Conservation (phyloP, 306 rosid species). For the Cucumis hystrix region DNA sequence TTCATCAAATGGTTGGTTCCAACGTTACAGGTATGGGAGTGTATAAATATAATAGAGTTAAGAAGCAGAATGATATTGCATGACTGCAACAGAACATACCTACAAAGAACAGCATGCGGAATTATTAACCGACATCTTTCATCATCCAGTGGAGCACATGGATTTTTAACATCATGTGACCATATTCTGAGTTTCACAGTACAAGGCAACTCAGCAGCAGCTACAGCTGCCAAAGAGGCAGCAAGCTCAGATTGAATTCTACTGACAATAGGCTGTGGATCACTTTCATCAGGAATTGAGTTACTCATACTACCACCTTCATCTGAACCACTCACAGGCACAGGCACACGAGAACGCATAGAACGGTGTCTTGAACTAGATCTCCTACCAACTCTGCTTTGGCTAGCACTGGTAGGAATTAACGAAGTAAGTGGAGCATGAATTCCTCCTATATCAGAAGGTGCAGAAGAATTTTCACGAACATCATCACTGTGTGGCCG, state of each 20-base stretch:
- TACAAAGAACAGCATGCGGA: conserved; percentile 95
- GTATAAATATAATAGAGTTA: neutral
- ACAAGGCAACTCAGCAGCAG: conserved; percentile 91
- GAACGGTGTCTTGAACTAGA: conserved; percentile 44
- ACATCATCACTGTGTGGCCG: conserved; percentile 23
- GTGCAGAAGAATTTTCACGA: conserved; percentile 23
- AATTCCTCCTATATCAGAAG: conserved; percentile 25
- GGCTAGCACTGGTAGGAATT: conserved; percentile 35
- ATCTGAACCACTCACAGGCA: conserved; percentile 37
- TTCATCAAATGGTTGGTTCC: neutral
- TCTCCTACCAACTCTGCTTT: conserved; percentile 50
- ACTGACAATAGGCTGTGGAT: conserved; percentile 49
- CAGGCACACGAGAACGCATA: conserved; percentile 40
- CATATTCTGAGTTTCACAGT: conserved; percentile 92
- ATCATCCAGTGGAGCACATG: conserved; percentile 54
- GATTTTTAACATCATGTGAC: conserved; percentile 75
- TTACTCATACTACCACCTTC: conserved; percentile 32
- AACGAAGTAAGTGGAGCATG: conserved; percentile 31
- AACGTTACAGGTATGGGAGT: neutral
- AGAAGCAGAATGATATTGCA: neutral
- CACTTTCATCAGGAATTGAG: conserved; percentile 35
- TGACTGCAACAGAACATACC: conserved; percentile 30
- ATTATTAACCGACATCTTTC: conserved; percentile 62
- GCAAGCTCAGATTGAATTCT: conserved; percentile 82
- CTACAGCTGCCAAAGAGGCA: conserved; percentile 68